A percentile compares a stretch with the other conserved stretches of the same genome.
Conservation (phyloP, 2,329 filamentous ascomycete species). For the Ascocoryne sarcoides region DNA sequence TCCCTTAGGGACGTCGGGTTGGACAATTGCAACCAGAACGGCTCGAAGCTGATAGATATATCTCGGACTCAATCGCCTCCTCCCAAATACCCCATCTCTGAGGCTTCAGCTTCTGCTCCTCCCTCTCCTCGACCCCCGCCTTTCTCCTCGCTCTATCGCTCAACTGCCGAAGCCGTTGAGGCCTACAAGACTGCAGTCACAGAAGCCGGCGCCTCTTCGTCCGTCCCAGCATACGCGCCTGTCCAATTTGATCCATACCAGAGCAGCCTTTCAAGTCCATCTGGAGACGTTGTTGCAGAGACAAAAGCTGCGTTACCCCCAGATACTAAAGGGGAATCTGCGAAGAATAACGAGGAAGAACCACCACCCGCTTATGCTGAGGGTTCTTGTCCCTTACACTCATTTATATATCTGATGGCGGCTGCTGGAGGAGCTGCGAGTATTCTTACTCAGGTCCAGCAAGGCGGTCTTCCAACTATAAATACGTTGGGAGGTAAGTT, state of each 20-base stretch:
- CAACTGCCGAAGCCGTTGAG: constrained; percentile 30
- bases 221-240: constrained; percentile 48
- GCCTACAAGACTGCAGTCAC: constrained; percentile 31
- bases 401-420: constrained; percentile 96
- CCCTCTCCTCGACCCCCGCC: constrained; percentile 42
- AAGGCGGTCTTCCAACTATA: constrained; percentile 75
- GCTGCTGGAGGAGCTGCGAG: constrained; percentile 93
- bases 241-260: constrained; percentile 30
- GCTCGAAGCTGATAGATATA: constrained; percentile 29
- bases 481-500: constrained; percentile 75
- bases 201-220: constrained; percentile 29
- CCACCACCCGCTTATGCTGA: constrained; percentile 94
- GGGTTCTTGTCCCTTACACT: constrained; percentile 82
- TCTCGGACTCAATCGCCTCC: constrained; percentile 42
- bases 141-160: constrained; percentile 51
- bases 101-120: constrained; percentile 41
- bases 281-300: constrained; percentile 51
- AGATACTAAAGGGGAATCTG: constrained; percentile 69
- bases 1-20: constrained; percentile 33
- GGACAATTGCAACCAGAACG: constrained; percentile 21
- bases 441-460: constrained; percentile 98
- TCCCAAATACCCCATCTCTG: constrained; percentile 47
- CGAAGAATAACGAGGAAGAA: constrained; percentile 76
- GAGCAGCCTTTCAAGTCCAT: constrained; percentile 14
- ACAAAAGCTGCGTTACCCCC: constrained; percentile 78